Conservation (phyloP, 352 stramenopile species). For the Elongisporangium prolatum region DNA sequence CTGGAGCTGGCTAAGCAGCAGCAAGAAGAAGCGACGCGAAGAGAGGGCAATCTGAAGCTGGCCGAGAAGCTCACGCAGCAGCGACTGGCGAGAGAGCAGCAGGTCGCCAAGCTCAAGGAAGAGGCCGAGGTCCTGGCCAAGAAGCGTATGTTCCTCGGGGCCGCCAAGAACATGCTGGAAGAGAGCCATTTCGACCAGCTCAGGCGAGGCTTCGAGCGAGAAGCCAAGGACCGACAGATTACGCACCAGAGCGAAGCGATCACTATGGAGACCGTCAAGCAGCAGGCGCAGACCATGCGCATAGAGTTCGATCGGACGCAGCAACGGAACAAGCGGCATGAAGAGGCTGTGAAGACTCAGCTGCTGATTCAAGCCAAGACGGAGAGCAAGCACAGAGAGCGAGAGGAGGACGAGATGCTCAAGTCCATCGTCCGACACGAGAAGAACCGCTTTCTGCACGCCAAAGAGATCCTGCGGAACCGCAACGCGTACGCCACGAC, state of each 20-base stretch:
- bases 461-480: conserved; percentile 48
- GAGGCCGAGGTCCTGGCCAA: conserved; percentile 67
- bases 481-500: conserved; percentile 65
- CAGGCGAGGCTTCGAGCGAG: conserved; percentile 48
- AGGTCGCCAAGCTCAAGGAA: conserved; percentile 43
- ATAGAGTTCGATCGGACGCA: conserved; percentile 21
- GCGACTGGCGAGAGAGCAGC: conserved; percentile 35
- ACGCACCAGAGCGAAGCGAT: conserved; percentile 35
- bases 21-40: conserved; percentile 50
- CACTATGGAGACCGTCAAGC: conserved; percentile 41
- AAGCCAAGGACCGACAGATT: conserved; percentile 42
- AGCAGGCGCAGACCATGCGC: conserved; percentile 33
- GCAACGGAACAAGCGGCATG: conserved; percentile 15
- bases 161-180: conserved; percentile 79
- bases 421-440: conserved; percentile 59
- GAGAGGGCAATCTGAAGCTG: conserved; percentile 68
- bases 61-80: conserved; percentile 67
- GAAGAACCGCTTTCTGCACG: conserved; percentile 44
- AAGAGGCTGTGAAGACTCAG: conserved; percentile 18
- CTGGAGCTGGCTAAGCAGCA: conserved; percentile 42
- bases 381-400: conserved; percentile 26
- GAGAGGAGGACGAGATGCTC: conserved; percentile 61
- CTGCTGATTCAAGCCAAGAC: conserved; percentile 27
- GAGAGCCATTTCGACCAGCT: conserved; percentile 74
- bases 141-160: conserved; percentile 81